Conservation (phyloP, 2,329 filamentous ascomycete genomes). For the Fusarium agapanthi region DNA sequence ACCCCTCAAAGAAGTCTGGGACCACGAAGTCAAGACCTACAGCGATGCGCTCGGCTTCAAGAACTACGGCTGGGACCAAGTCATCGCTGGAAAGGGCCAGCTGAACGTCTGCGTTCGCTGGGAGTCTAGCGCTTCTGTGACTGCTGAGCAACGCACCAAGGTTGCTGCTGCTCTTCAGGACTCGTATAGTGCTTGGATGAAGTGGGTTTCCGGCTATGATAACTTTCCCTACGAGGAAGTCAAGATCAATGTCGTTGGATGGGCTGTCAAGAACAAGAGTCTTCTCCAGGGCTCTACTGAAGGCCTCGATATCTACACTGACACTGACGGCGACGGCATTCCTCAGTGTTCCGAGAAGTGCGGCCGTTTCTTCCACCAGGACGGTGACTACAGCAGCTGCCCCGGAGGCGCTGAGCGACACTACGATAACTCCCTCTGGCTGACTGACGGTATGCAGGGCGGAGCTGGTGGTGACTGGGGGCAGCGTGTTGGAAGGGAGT, state of each 20-base stretch:
- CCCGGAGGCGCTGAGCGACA: constrained; percentile 46
- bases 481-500: constrained; percentile 54
- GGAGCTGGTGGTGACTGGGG: constrained; percentile 59
- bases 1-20: constrained; percentile 45
- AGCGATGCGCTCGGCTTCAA: constrained; percentile 40
- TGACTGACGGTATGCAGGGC: constrained; percentile 55
- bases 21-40: constrained; percentile 43
- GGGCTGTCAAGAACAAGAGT: constrained; percentile 51
- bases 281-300: constrained; percentile 50
- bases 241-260: constrained; percentile 53
- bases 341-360: constrained; percentile 53
- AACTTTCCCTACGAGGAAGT: constrained; percentile 53
- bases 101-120: constrained; percentile 53
- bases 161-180: constrained; percentile 47
- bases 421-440: constrained; percentile 58
- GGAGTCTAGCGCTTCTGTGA: constrained; percentile 51
- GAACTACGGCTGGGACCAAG: constrained; percentile 49
- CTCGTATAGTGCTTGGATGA: constrained; percentile 53
- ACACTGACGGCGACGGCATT: constrained; percentile 49
- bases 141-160: constrained; percentile 49
- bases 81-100: constrained; percentile 45
- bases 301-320: constrained; percentile 53
- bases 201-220: constrained; percentile 54
- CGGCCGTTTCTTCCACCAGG: constrained; percentile 56
- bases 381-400: constrained; percentile 53